These are phyloP conservation scores for Lyophyllum shimeji DNA, from an alignment of 768 basidiomycete species.

Conservation along the genomic window DNA sequence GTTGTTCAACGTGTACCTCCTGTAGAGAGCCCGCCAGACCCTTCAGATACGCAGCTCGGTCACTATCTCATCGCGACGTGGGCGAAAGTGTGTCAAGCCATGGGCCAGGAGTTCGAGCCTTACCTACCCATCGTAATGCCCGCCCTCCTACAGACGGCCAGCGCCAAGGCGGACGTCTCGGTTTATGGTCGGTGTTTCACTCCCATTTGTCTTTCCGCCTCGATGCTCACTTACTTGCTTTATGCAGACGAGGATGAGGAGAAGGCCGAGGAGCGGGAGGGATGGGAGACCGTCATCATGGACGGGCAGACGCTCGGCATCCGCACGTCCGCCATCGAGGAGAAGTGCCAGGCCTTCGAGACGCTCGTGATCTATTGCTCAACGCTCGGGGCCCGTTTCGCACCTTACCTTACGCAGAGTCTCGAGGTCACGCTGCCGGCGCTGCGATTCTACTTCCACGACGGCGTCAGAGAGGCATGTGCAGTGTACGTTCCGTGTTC, in stretches of 20 bases:
- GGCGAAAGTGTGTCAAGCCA: slow-evolving; percentile 86
- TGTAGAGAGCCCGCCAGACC: slow-evolving; percentile 65
- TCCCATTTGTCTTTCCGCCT: not conserved
- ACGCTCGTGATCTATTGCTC: slow-evolving; percentile 82
- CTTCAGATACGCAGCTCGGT: slow-evolving; percentile 66
- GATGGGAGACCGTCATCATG: slow-evolving; percentile 77
- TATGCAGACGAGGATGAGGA: slow-evolving; percentile 54
- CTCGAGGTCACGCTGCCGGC: slow-evolving; percentile 73
- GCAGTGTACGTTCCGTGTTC: slow-evolving; percentile 59
- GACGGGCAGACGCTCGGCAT: slow-evolving; percentile 79
- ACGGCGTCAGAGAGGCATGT: slow-evolving; percentile 78
- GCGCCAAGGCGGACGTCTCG: slow-evolving; percentile 78
- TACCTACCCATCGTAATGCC: slow-evolving; percentile 88
- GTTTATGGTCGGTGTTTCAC: slow-evolving; percentile 53
- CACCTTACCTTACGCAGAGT: slow-evolving; percentile 69
- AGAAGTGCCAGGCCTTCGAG: slow-evolving; percentile 87
- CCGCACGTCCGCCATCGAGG: slow-evolving; percentile 77
- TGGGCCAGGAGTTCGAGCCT: slow-evolving; percentile 83
- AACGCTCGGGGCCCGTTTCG: slow-evolving; percentile 63
- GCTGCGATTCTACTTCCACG: slow-evolving; percentile 78
- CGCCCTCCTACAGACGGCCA: slow-evolving; percentile 67
- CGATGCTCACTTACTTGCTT: not conserved
- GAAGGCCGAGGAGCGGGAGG: slow-evolving; percentile 57
- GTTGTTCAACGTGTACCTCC: slow-evolving; percentile 8
- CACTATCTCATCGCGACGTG: slow-evolving; percentile 85